Percentiles rank a stretch among this genome's conserved stretches.
phyloP scores from a whole-genome alignment of 2,329 filamentous ascomycete genomes.

The Fusarium subglutinans region DNA sequence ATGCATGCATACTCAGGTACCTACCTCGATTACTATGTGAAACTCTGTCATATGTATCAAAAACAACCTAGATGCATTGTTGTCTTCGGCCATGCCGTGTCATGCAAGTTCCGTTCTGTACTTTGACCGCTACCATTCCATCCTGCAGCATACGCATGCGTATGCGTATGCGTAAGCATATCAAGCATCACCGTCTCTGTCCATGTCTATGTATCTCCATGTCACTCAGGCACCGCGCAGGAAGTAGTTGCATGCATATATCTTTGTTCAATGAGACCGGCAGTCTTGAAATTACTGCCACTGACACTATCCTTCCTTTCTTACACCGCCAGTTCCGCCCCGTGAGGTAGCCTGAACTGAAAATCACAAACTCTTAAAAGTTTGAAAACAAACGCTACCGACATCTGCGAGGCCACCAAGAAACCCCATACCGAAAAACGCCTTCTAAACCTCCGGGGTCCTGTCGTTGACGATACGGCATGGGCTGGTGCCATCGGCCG shows the following conservation, averaged over 20 bases:
- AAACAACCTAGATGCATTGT: not conserved
- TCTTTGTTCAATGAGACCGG: conserved; percentile 19
- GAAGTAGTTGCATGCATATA: not conserved
- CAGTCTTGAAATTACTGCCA: conserved; percentile 34
- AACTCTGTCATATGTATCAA: not conserved
- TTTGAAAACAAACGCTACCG: conserved; percentile 28
- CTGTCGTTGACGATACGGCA: conserved; percentile 11
- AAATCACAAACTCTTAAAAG: conserved; percentile 12
- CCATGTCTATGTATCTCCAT: not conserved
- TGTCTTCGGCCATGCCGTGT: not conserved
- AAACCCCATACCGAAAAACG: conserved; percentile 10
- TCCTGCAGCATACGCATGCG: not conserved
- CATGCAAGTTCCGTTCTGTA: not conserved
- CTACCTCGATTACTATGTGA: not conserved
- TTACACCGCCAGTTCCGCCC: conserved; percentile 41
- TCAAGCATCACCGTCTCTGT: not conserved
- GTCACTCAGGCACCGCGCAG: not conserved
- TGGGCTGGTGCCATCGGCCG: conserved; percentile 14
- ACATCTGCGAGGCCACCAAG: conserved; percentile 9
- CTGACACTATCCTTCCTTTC: conserved; percentile 21
- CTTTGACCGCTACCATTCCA: conserved; percentile 3
- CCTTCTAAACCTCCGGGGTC: conserved; percentile 22
- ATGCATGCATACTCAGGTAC: not conserved
- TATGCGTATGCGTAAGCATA: not conserved
- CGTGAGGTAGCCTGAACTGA: conserved; percentile 38